phyloP scores from a whole-genome alignment of 78 protist species.

The Dictyostelium purpureum region DNA sequence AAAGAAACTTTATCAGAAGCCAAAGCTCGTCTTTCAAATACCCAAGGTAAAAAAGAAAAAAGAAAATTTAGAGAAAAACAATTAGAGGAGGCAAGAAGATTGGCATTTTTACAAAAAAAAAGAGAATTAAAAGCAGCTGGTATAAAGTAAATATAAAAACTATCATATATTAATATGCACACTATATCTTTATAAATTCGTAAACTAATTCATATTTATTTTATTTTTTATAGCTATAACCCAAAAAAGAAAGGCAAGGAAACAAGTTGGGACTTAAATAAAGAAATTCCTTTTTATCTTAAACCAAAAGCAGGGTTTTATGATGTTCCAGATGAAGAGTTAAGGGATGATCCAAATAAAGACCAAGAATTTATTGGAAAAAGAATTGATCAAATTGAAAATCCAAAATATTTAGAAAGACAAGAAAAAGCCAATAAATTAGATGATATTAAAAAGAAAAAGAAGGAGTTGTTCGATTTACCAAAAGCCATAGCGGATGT shows the following conservation, averaged over 20 bases:
- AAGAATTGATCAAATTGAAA: constrained; percentile 72
- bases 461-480: constrained; percentile 53
- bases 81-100: constrained; percentile 98
- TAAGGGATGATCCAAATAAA: constrained; percentile 39
- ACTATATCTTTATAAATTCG: not conserved
- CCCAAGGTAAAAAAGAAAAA: constrained; percentile 99
- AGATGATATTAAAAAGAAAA: constrained; percentile 66
- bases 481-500: constrained; percentile 79
- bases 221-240: not conserved
- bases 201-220: not conserved
- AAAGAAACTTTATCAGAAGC: constrained; percentile 99
- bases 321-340: constrained; percentile 51
- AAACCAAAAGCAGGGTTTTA: constrained; percentile 82
- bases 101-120: constrained; percentile 97
- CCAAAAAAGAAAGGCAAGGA: constrained; percentile 35
- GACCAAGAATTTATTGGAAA: constrained; percentile 31
- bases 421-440: constrained; percentile 67
- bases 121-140: constrained; percentile 98
- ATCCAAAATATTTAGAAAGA: constrained; percentile 41
- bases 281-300: constrained; percentile 88
- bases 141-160: constrained; percentile 32
- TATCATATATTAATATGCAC: not conserved
- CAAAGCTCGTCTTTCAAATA: constrained; percentile 99
- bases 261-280: constrained; percentile 61
- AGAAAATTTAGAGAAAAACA: constrained; percentile 97